Base-by-base conservation (phyloP, 2,329 filamentous ascomycete species). In the Botrytis aclada region DNA sequence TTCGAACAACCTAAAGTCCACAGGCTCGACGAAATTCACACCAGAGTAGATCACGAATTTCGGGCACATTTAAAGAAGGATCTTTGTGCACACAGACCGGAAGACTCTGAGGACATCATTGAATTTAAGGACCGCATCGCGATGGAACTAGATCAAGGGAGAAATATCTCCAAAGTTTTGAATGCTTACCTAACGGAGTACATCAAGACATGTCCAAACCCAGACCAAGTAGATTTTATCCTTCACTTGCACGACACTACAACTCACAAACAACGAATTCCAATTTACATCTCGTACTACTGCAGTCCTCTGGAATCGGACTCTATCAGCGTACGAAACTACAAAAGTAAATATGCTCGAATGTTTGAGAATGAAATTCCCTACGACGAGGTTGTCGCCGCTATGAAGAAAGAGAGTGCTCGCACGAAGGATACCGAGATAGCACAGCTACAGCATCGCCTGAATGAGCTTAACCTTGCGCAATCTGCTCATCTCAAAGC, bases 341-440 rank as follows among this genome's bases (percentile, higher is more conserved):
- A 80, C 71, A 81, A 81, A 72, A 54, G 69, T 4, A 81, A 80
- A 72, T 80, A 79, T 63, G 74, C 74, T 4, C 76, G 77, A 6
- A 75, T 78, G 69, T 81, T 81, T 70, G 77, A 79, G 61, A 58
- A 73, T 34, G 69, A 74, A 1, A 61, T 71, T 8, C 73, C 77
- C 1, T 77, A 79, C 45, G 78, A 81, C 64, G 74, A 72, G 25
- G 77, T 80, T 1, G 45, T 81, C 9, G 65, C 71, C 5, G 74
- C 75, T 2, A 78, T 78, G 79, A 73, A 70, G 45, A 77, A 76
- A 65, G 79, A 81, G 61, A 76, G 76, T 5, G 72, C 74, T n/a
- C 74, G 74, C 4, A 70, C 72, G 4, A 72, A 78, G n/a, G 65
- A 72, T 14, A 64, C 51, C 37, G 77, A 77, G 39, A 41, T 78